Base-by-base conservation (phyloP, 257 asterid genomes). In the Penstemon newberryi region DNA sequence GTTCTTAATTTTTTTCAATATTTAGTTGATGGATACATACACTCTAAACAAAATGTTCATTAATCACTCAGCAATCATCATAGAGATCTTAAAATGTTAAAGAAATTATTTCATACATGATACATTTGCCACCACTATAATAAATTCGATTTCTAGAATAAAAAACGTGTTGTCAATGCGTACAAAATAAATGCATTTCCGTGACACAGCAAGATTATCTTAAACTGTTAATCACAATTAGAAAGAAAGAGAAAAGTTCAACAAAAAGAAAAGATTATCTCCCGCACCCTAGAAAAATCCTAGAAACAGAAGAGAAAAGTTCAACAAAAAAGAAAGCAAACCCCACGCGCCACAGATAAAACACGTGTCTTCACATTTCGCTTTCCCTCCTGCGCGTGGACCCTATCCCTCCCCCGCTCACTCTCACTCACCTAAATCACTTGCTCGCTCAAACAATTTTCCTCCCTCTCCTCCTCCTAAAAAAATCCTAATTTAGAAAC, bases 351-450 rank as follows among this genome's bases (percentile, higher is more conserved):
- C 46, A 65, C 19, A n/a, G 6, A 7, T 0, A 2, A 38, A 52
- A 52, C 85, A 80, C 85, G 85, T 80, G 83, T 60, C 74, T 50
- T 9, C 15, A 51, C 18, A 6, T 9, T 45, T 19, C 25, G 46
- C 60, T 13, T 63, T 43, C 6, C n/a, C n/a, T 65, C 5, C 15
- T 47, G 78, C 81, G 80, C 77, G 82, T 82, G 79, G 90, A 78
- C 83, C 86, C 88, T 67, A 72, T 76, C 43, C 18, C 63, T 76
- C 43, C 18, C 63, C 52, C 45, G 46, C 65, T 63, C 70, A 72
- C 75, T 77, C 77, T 63, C 73, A 56, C 66, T 70, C 74, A 63
- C 71, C 77, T 81, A 74, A 70, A 49, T 72, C 78, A 69, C 75
- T 25, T 39, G 55, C 62, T 40, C 33, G 10, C 61, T 15, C 66